Evolutionary conservation across 495 filamentous ascomycete species (phyloP).

Genomic region (Aspergillus sclerotiicarbonarius): DNA sequence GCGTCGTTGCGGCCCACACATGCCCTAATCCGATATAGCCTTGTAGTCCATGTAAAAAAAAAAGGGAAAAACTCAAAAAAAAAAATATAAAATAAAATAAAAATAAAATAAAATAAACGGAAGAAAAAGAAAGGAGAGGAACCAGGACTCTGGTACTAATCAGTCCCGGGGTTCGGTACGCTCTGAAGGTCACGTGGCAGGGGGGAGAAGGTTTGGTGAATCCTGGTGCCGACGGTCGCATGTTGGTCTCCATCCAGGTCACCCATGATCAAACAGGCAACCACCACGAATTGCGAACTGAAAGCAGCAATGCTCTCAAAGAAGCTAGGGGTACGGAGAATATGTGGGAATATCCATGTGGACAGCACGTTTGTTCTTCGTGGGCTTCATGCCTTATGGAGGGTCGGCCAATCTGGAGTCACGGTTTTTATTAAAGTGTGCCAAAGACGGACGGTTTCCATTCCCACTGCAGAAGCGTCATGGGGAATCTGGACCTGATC

Average conservation of each 20-base stretch:
- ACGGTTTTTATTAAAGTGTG: not conserved
- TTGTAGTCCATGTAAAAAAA: not conserved
- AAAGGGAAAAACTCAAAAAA: not conserved
- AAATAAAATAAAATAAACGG: not conserved
- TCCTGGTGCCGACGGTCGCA: constrained; percentile 1
- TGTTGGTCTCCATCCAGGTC: not conserved
- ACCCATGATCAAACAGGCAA: not conserved
- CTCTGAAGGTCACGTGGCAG: not conserved
- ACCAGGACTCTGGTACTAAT: not conserved
- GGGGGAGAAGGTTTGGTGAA: not conserved
- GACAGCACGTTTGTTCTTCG: not conserved
- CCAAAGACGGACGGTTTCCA: not conserved
- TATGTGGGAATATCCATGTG: constrained; percentile 1
- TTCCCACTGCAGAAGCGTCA: not conserved
- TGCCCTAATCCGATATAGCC: not conserved
- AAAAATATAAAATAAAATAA: not conserved
- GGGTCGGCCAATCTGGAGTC: not conserved
- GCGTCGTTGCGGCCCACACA: not conserved
- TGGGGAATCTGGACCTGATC: not conserved
- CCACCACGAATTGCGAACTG: not conserved
- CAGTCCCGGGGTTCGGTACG: not conserved
- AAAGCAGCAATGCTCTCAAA: not conserved
- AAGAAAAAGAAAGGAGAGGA: not conserved
- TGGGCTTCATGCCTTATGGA: not conserved
- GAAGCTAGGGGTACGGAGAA: not conserved